Conservation (phyloP, 768 basidiomycete species). For the Russula olivacea region DNA sequence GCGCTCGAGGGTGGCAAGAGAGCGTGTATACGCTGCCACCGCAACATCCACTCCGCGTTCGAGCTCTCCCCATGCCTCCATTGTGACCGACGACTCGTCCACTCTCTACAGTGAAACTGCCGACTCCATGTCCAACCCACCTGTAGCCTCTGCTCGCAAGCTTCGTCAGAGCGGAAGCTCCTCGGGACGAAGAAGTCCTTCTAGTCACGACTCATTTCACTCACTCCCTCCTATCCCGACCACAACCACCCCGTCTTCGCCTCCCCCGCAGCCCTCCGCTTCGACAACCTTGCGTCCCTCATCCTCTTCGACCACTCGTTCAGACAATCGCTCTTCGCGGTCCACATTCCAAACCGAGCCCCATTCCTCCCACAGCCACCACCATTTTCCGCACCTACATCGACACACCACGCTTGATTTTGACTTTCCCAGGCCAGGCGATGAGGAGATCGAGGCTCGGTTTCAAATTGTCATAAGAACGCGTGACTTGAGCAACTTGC, state of each 20-base stretch:
- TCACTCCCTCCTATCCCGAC: conserved; percentile 32
- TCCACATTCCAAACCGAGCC: conserved; percentile 54
- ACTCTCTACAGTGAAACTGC: conserved; percentile 51
- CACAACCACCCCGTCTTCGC: conserved; percentile 27
- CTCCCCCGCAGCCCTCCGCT: conserved; percentile 16
- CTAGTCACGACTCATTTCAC: conserved; percentile 50
- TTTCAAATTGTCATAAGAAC: conserved; percentile 74
- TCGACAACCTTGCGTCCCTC: conserved; percentile 30
- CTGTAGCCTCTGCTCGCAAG: conserved; percentile 35
- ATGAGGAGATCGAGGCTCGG: conserved; percentile 71
- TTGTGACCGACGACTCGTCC: conserved; percentile 52
- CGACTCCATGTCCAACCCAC: conserved; percentile 34
- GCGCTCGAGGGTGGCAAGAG: conserved; percentile 48
- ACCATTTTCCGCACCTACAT: conserved; percentile 32
- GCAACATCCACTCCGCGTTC: conserved; percentile 36
- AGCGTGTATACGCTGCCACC: conserved; percentile 44
- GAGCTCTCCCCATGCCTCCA: conserved; percentile 45
- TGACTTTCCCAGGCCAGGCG: conserved; percentile 69
- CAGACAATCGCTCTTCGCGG: conserved; percentile 58
- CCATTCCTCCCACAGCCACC: conserved; percentile 50
- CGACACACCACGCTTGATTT: conserved; percentile 53
- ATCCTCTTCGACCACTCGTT: conserved; percentile 39
- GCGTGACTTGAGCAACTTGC: conserved; percentile 57
- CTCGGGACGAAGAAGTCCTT: conserved; percentile 40
- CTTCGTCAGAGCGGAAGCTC: conserved; percentile 48